phyloP scores from a whole-genome alignment of 495 filamentous ascomycete genomes.

The Lophiostoma macrostomum region DNA sequence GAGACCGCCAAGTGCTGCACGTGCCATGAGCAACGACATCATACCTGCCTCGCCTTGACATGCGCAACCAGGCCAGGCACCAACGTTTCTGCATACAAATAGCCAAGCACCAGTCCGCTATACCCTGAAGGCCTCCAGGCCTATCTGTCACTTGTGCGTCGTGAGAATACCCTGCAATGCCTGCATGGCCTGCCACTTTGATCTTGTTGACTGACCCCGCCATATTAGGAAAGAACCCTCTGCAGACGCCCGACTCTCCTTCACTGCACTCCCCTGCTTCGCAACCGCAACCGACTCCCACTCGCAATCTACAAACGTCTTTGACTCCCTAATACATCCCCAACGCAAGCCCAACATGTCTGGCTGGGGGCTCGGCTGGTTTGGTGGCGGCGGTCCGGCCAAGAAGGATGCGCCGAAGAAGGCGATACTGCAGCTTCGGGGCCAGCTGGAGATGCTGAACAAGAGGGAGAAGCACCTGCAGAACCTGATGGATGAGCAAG shows the following conservation, averaged over 20 bases:
- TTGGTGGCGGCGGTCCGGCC: conserved; percentile 59
- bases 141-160: too few relatives aligned
- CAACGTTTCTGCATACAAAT: too few relatives aligned
- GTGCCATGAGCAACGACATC: conserved; percentile 22
- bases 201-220: conserved; percentile 3
- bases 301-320: too few relatives aligned
- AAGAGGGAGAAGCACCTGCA: conserved; percentile 92
- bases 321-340: not conserved
- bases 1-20: conserved; percentile 23
- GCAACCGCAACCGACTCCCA: not conserved
- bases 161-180: not conserved
- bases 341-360: conserved; percentile 31
- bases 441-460: conserved; percentile 94
- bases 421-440: conserved; percentile 83
- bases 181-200: not conserved
- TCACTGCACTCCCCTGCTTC: not conserved
- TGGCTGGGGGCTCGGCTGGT: conserved; percentile 42
- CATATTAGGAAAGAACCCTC: not conserved
- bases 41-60: not conserved
- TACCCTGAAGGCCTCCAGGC: not conserved
- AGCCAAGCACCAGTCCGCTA: not conserved
- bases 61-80: not conserved
- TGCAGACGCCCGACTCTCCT: not conserved
- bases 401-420: conserved; percentile 94
- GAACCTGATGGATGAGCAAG: conserved; percentile 89